phyloP scores from a whole-genome alignment of 495 filamentous ascomycete species.

The Penicillium waksmanii region DNA sequence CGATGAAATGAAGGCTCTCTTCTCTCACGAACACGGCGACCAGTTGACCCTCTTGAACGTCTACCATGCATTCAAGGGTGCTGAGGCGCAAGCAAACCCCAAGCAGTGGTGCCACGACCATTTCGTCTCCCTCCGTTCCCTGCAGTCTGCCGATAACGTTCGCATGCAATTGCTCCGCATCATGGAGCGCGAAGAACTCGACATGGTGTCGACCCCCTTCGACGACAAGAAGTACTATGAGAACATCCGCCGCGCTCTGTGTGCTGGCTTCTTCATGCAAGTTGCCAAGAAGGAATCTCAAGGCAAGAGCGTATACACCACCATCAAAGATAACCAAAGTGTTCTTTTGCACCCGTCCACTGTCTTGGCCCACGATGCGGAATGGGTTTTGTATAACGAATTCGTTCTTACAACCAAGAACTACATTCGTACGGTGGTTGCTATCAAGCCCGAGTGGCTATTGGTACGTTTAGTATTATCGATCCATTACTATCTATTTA shows the following conservation, averaged over 20 bases:
- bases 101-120: conserved; percentile 97
- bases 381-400: conserved; percentile 99
- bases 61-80: conserved; percentile 92
- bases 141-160: conserved; percentile 92
- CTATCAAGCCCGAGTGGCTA: conserved; percentile 75
- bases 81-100: conserved; percentile 69
- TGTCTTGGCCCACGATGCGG: conserved; percentile 79
- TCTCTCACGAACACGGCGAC: conserved; percentile 91
- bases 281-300: conserved; percentile 85
- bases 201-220: conserved; percentile 85
- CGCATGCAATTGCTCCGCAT: conserved; percentile 88
- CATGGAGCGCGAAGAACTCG: conserved; percentile 89
- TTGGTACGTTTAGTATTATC: conserved; percentile 62
- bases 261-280: conserved; percentile 99
- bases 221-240: conserved; percentile 96
- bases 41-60: conserved; percentile 96
- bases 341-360: conserved; percentile 94
- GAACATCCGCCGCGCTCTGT: conserved; percentile 93
- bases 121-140: conserved; percentile 86
- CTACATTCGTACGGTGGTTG: conserved; percentile 69
- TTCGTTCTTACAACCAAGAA: conserved; percentile 98
- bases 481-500: not conserved
- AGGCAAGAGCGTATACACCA: conserved; percentile 81
- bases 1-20: conserved; percentile 95
- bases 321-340: conserved; percentile 90